A percentile compares a stretch with the other conserved stretches of the same genome.
These are phyloP conservation scores for Candida rishiriensis DNA, from an alignment of 805 yeast species.

Conservation along the genomic window DNA sequence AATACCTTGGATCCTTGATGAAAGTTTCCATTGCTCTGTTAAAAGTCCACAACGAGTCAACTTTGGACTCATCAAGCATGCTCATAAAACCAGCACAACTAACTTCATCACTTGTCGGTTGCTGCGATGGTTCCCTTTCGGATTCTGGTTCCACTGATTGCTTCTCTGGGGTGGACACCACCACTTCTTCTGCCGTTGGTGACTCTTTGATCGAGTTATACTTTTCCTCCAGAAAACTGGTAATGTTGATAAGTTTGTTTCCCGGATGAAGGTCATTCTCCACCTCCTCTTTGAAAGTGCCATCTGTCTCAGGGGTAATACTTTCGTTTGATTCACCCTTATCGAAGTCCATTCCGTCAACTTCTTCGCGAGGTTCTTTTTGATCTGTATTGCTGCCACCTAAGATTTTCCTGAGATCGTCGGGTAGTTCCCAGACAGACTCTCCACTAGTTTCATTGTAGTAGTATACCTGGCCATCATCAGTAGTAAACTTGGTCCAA, in stretches of 20 bases:
- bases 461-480: conserved; percentile 64
- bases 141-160: background rate
- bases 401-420: conserved; percentile 29
- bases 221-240: conserved; percentile 4
- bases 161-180: background rate
- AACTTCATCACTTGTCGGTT: conserved; percentile 20
- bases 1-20: conserved; percentile 58
- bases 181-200: background rate
- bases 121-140: conserved; percentile 1
- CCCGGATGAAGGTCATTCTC: conserved; percentile 3
- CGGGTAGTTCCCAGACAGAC: conserved; percentile 81
- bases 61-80: conserved; percentile 50
- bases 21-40: conserved; percentile 56
- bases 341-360: conserved; percentile 6
- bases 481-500: conserved; percentile 48
- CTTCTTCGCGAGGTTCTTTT: conserved; percentile 4
- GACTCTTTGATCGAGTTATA: background rate
- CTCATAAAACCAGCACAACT: conserved; percentile 37
- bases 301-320: background rate
- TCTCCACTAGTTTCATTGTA: conserved; percentile 59
- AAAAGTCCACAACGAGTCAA: conserved; percentile 76
- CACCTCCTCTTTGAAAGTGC: background rate
- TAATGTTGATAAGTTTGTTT: conserved; percentile 9
- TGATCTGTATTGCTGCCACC: background rate
- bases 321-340: background rate